A percentile compares a stretch with the other conserved stretches of the same genome.
phyloP scores from a whole-genome alignment of 371 early-diverging fungal genomes.

The Fennellomyces sp. region DNA sequence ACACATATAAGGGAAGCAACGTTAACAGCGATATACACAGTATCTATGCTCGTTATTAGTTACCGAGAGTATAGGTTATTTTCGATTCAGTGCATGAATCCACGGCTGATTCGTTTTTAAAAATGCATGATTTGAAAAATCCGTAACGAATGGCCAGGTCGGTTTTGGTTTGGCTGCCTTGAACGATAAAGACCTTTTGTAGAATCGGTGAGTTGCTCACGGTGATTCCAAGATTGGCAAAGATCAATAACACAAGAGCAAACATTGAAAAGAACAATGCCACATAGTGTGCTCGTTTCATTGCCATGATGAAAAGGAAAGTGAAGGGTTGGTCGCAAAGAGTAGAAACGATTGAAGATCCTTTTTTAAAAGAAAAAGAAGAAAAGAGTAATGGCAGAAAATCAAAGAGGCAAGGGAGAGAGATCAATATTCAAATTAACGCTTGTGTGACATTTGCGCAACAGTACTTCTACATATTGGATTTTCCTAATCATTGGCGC shows the following conservation, averaged over 20 bases:
- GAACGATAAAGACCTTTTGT: slow-evolving; percentile 25
- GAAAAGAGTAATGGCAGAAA: not conserved
- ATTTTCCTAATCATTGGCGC: too few relatives aligned
- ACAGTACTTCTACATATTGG: not conserved
- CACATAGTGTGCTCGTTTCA: slow-evolving; percentile 19
- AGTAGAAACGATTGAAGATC: too few relatives aligned
- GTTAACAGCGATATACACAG: too few relatives aligned
- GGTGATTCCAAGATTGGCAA: slow-evolving; percentile 39
- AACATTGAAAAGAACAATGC: slow-evolving; percentile 25
- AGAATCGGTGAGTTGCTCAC: slow-evolving; percentile 26
- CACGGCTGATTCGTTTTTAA: slow-evolving; percentile 12
- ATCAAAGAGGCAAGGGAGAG: not conserved
- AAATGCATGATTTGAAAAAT: slow-evolving; percentile 36
- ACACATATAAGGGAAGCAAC: not conserved
- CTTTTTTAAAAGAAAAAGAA: not conserved
- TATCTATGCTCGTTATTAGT: too few relatives aligned
- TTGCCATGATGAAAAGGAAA: not conserved
- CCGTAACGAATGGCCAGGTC: slow-evolving; percentile 35
- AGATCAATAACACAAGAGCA: slow-evolving; percentile 27
- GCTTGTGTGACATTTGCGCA: not conserved
- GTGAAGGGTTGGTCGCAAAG: not conserved
- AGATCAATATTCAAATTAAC: not conserved
- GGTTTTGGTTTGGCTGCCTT: slow-evolving; percentile 24
- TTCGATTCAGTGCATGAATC: slow-evolving; percentile 22
- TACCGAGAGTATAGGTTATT: slow-evolving; percentile 29